A percentile compares a stretch with the other conserved stretches of the same genome.
These are phyloP conservation scores for Clarkia xantiana DNA, from an alignment of 345 rosid genomes.

Conservation along the genomic window DNA sequence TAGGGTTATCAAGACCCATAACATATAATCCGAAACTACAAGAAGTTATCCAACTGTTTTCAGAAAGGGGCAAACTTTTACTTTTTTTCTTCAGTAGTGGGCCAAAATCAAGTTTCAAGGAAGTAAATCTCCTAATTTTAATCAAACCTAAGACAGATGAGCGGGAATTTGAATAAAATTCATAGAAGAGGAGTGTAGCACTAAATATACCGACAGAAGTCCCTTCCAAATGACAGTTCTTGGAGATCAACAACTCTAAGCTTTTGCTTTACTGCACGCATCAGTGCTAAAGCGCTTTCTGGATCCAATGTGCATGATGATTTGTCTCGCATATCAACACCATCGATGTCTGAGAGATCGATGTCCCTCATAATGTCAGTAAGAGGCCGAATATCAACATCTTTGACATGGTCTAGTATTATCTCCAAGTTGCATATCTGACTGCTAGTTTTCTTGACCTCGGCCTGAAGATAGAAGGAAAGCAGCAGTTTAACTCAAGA, in stretches of 20 bases:
- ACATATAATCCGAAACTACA: too few relatives aligned
- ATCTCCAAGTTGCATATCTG: slow-evolving; percentile 44
- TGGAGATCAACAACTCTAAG: slow-evolving; percentile 52
- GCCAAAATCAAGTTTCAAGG: too few relatives aligned
- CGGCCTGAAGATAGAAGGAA: slow-evolving; percentile 31
- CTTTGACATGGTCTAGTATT: slow-evolving; percentile 41
- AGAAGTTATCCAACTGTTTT: too few relatives aligned
- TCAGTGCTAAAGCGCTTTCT: slow-evolving; percentile 45
- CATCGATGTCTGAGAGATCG: slow-evolving; percentile 51
- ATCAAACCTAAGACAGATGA: too few relatives aligned
- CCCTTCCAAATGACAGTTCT: slow-evolving; percentile 43
- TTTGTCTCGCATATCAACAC: slow-evolving; percentile 42
- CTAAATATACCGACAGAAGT: slow-evolving; percentile 44
- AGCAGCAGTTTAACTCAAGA: background rate
- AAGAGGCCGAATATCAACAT: slow-evolving; percentile 55
- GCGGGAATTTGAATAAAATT: too few relatives aligned
- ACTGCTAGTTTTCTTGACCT: slow-evolving; percentile 33
- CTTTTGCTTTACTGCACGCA: slow-evolving; percentile 39
- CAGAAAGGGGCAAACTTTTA: too few relatives aligned
- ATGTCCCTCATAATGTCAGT: slow-evolving; percentile 46
- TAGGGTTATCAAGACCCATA: too few relatives aligned
- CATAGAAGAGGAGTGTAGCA: background rate
- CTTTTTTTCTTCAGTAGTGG: too few relatives aligned
- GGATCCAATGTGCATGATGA: slow-evolving; percentile 41
- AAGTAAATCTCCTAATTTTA: too few relatives aligned